A percentile compares a stretch with the other conserved stretches of the same genome.
Conservation (phyloP, 306 rosid species). For the Crataegus laevigata region DNA sequence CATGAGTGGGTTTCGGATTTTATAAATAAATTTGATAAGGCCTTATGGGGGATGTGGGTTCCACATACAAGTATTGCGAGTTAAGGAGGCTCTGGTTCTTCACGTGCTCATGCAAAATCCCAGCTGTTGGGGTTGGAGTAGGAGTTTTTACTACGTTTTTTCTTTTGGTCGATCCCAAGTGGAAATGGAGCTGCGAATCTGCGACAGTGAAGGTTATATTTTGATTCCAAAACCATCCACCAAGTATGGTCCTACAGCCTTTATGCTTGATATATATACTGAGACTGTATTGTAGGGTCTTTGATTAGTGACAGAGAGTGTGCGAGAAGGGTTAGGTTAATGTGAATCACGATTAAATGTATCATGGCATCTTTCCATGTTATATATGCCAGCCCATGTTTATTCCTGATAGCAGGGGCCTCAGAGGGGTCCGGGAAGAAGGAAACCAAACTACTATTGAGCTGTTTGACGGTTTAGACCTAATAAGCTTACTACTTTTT, state of each 20-base stretch:
- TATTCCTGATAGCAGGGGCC: not conserved
- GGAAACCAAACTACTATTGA: no score
- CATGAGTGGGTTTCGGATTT: conserved; percentile 22
- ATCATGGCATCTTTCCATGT: not conserved
- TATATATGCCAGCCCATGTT: not conserved
- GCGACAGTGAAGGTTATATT: not conserved
- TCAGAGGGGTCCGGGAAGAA: not conserved
- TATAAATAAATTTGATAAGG: conserved; percentile 9
- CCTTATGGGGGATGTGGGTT: conserved; percentile 17
- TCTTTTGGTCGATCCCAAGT: not conserved
- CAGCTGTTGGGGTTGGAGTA: conserved; percentile 8
- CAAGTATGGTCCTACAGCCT: conserved; percentile 15
- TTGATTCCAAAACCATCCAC: conserved; percentile 11
- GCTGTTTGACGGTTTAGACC: no score
- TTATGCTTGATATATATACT: not conserved
- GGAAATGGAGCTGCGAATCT: not conserved
- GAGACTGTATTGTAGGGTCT: not conserved
- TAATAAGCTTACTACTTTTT: no score
- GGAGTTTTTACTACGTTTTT: not conserved
- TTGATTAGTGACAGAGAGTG: not conserved
- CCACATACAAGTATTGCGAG: conserved; percentile 12
- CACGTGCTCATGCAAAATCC: conserved; percentile 38
- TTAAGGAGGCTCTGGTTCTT: conserved; percentile 13
- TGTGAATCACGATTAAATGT: not conserved
- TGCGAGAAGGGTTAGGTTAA: not conserved